Base-by-base conservation (phyloP, 192 early-diverging fungal species). In the Entrophospora sp. region DNA sequence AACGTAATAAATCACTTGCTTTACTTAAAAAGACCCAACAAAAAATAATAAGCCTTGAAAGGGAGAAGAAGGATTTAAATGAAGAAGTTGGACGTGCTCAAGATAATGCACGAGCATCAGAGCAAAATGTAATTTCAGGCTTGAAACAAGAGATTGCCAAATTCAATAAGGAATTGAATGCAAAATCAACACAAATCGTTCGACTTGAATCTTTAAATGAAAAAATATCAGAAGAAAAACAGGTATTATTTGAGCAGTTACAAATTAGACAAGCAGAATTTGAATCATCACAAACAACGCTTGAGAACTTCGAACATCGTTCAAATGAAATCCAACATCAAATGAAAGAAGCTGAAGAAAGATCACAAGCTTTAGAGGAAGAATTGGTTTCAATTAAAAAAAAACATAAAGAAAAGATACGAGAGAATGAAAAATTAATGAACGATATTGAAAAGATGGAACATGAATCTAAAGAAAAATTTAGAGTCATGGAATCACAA, bases 251-350 rank as follows among this genome's bases (percentile, higher is more conserved):
- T 73, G 82, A 84, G 43, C 76, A 84, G 38, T 71, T 81, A 5
- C 82, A 84, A 48, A 71, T 79, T 36, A 84, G 80, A 63, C 76
- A 80, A 40, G 82, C 82, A 10, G 79, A 84, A 66, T 81, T 79
- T 61, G 82, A 84, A 62, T 79, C 77, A 16, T 84, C 82, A 10
- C 82, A 84, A 61, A 78, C 71, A 8, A 75, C 72, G 18, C 61
- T 87, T 0, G 80, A 83, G 55, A 78, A 81, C 53, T 67, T 82
- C 27, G 78, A 85, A 37, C 71, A 80, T 43, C 77, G 82, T 38
- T 64, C 84, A 37, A 70, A 71, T 10, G 79, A 85, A 45, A 61
- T 67, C 20, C 57, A 75, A 5, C 73, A 66, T 51, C 73, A 82
- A 59, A 27, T 74, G 16, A 73, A 79, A 53, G 81, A 85, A 49